Conservation (phyloP, 164 flowering plant species). For the Cinnamomum micranthum region DNA sequence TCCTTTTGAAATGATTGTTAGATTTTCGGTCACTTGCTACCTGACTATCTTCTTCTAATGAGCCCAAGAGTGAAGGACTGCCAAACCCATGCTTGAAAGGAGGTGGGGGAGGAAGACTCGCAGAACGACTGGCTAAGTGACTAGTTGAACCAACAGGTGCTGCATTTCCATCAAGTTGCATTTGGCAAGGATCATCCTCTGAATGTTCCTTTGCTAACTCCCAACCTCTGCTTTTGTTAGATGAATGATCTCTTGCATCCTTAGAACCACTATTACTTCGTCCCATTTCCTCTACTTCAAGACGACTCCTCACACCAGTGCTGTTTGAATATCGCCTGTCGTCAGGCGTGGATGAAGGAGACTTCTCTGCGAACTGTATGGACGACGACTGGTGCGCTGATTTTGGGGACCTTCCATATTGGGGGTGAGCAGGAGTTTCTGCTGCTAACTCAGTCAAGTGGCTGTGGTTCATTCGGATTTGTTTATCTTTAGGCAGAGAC, state of each 20-base stretch:
- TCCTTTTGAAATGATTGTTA: slow-evolving; percentile 48
- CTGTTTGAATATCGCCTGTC: slow-evolving; percentile 49
- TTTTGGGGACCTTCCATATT: slow-evolving; percentile 45
- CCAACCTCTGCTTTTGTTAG: slow-evolving; percentile 47
- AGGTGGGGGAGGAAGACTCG: slow-evolving; percentile 43
- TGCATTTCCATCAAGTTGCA: slow-evolving; percentile 34
- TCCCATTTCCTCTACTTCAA: slow-evolving; percentile 66
- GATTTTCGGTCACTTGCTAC: slow-evolving; percentile 21
- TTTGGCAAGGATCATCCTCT: slow-evolving; percentile 41
- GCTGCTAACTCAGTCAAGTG: slow-evolving; percentile 32
- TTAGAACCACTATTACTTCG: slow-evolving; percentile 44
- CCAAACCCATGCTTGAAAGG: slow-evolving; percentile 11
- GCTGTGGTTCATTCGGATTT: slow-evolving; percentile 31
- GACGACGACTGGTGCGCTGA: slow-evolving; percentile 50
- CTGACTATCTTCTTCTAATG: slow-evolving; percentile 45
- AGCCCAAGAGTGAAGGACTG: slow-evolving; percentile 10
- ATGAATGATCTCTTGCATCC: slow-evolving; percentile 46
- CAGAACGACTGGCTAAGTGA: slow-evolving; percentile 33
- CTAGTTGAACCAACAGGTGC: slow-evolving; percentile 27
- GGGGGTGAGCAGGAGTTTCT: neutral
- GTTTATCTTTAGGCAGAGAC: slow-evolving; percentile 37
- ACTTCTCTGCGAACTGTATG: slow-evolving; percentile 40
- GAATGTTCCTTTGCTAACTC: slow-evolving; percentile 40
- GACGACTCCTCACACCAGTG: slow-evolving; percentile 35
- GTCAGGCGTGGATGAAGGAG: slow-evolving; percentile 50